Evolutionary conservation across 352 stramenopile genomes (phyloP).

Genomic region (Pythium pyrilobum): DNA sequence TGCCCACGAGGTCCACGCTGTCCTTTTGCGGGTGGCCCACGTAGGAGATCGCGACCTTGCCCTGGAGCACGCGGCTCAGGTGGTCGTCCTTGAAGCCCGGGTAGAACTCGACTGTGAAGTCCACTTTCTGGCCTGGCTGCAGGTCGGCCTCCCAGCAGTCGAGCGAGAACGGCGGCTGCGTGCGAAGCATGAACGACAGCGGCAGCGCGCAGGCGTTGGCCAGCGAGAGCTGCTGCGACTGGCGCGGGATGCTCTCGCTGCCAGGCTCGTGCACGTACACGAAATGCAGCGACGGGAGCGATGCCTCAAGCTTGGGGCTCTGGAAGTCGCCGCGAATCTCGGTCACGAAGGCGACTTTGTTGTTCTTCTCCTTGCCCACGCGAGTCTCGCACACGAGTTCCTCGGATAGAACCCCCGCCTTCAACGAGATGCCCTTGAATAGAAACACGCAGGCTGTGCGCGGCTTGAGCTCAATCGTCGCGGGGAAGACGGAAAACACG

Average conservation of each 20-base stretch:
- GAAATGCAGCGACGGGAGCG: conserved; percentile 68
- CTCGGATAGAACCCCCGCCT: conserved; percentile 65
- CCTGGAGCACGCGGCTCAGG: conserved; percentile 81
- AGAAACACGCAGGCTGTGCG: conserved; percentile 92
- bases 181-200: conserved; percentile 88
- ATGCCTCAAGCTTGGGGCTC: conserved; percentile 81
- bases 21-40: conserved; percentile 89
- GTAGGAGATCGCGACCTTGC: conserved; percentile 83
- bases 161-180: conserved; percentile 88
- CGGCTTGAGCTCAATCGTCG: conserved; percentile 91
- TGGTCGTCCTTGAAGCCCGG: conserved; percentile 91
- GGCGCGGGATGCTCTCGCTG: conserved; percentile 40
- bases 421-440: conserved; percentile 81
- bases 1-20: conserved; percentile 78
- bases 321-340: conserved; percentile 89
- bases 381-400: conserved; percentile 89
- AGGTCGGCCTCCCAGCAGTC: conserved; percentile 89
- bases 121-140: conserved; percentile 64
- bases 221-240: conserved; percentile 77
- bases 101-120: conserved; percentile 92
- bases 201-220: conserved; percentile 86
- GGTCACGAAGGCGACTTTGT: conserved; percentile 84
- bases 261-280: conserved; percentile 84
- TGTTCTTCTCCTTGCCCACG: conserved; percentile 91
- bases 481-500: conserved; percentile 88